Conservation (phyloP, 306 rosid genomes). For the Corylus heterophylla region DNA sequence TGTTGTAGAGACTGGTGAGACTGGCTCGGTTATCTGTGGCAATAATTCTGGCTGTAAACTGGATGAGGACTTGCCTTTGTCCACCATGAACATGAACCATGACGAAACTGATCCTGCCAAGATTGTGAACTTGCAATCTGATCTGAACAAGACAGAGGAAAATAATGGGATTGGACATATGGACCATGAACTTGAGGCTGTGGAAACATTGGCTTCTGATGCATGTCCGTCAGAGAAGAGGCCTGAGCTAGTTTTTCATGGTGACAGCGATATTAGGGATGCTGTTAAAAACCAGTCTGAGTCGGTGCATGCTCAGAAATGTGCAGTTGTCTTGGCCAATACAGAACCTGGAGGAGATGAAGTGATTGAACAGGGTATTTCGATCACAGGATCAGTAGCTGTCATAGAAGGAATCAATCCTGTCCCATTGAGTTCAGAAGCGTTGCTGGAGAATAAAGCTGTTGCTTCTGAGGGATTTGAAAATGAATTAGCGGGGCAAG, state of each 20-base stretch:
- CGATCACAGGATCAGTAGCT: conserved; percentile 27
- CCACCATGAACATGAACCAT: conserved; percentile 34
- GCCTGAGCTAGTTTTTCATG: conserved; percentile 36
- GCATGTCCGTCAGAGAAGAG: conserved; percentile 37
- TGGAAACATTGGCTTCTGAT: conserved; percentile 35
- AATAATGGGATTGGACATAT: conserved; percentile 28
- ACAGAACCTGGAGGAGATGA: conserved; percentile 33
- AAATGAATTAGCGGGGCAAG: conserved; percentile 34
- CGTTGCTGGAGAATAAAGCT: conserved; percentile 37
- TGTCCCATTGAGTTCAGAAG: conserved; percentile 30
- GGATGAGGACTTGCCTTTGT: conserved; percentile 49
- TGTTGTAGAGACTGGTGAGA: conserved; percentile 60
- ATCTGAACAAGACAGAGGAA: conserved; percentile 36
- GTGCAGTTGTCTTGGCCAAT: conserved; percentile 25
- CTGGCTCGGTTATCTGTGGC: conserved; percentile 48
- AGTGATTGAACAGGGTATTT: conserved; percentile 35
- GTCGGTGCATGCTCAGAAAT: conserved; percentile 24
- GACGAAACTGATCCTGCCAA: conserved; percentile 51
- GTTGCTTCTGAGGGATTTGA: conserved; percentile 40
- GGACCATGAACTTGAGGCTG: conserved; percentile 26
- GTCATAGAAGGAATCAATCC: conserved; percentile 35
- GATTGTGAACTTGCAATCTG: conserved; percentile 40
- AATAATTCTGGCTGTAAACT: conserved; percentile 58
- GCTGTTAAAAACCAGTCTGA: conserved; percentile 37
- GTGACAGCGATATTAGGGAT: conserved; percentile 27